Base-by-base conservation (phyloP, 495 filamentous ascomycete genomes). In the Penicillium simplicissimum region DNA sequence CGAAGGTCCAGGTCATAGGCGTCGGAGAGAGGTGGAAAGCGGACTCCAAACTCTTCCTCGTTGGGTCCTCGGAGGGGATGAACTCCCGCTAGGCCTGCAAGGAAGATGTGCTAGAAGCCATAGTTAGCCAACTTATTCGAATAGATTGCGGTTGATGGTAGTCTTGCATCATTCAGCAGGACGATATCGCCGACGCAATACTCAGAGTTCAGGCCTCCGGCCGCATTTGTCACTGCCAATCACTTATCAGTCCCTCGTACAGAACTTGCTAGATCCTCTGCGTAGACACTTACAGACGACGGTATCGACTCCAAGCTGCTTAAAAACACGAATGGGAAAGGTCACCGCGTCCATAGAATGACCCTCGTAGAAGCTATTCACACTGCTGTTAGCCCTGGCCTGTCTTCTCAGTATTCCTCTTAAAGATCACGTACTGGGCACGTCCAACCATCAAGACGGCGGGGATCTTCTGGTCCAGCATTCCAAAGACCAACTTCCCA, bases 21-120 rank as follows among this genome's bases (percentile, higher is more conserved):
- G 69, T 93, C 89, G 3, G 87, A 90, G 17, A 92, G 71, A 11
- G 89, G 76, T 45, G 88, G 88, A 71, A 93, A 93, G 13, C 90
- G 83, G 35, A 82, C 78, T 35, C 90, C 90, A 65, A 90, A 88
- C 5, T 85, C 78, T 37, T 89, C 85, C 13, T 75, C 76, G 65
- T 93, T 93, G 11, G 87, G 83, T 9, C 89, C 90, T 58, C 87
- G 82, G n/a, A 92, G 74, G 37, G 90, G 89, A 73, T 92, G 85
- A 37, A 76, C 72, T 31, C 90, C 90, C 15, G 84, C 84, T 15
- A 92, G 72, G 3, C 90, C 90, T n/a, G 88, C 83, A 31, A 91
- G 67, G 68, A 92, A 91, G 53, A 93, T 81, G 70, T 93, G 90
- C 84, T 88, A 59, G 28, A 56, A 11, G 19, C 13, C 64, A 70